Conservation (phyloP, 306 rosid species). For the Corylus avellana region DNA sequence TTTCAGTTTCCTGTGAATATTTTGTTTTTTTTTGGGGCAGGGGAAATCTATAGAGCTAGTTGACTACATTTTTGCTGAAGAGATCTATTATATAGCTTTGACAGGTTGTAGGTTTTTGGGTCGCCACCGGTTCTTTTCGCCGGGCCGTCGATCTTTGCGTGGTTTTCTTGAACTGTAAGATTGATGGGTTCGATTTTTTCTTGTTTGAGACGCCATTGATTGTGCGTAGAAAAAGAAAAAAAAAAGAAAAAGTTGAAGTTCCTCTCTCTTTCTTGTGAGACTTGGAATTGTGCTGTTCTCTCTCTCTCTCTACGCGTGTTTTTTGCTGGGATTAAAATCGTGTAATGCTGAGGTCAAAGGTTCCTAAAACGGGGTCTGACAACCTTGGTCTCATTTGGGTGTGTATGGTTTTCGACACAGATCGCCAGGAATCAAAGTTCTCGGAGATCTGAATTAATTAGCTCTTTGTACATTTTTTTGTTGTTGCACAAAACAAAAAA, state of each 20-base stretch:
- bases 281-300: conserved; percentile 18
- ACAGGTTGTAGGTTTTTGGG: conserved; percentile 13
- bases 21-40: background rate
- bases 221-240: conserved; percentile 18
- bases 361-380: conserved; percentile 33
- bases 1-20: conserved; percentile 16
- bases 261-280: background rate
- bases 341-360: conserved; percentile 59
- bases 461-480: background rate
- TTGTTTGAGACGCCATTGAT: conserved; percentile 41
- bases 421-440: conserved; percentile 38
- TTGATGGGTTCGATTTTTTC: conserved; percentile 36
- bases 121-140: conserved; percentile 13
- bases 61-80: conserved; percentile 40
- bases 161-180: conserved; percentile 30
- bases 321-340: conserved; percentile 37
- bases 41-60: conserved; percentile 20
- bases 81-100: conserved; percentile 47
- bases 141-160: conserved; percentile 14
- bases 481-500: conserved; percentile 3
- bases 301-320: conserved; percentile 28
- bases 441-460: conserved; percentile 48
- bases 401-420: conserved; percentile 41
- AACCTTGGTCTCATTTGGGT: conserved; percentile 52
- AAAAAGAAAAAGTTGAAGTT: conserved; percentile 14